phyloP scores from a whole-genome alignment of 1,284 basidiomycete genomes.

The Moesziomyces globuligerus region DNA sequence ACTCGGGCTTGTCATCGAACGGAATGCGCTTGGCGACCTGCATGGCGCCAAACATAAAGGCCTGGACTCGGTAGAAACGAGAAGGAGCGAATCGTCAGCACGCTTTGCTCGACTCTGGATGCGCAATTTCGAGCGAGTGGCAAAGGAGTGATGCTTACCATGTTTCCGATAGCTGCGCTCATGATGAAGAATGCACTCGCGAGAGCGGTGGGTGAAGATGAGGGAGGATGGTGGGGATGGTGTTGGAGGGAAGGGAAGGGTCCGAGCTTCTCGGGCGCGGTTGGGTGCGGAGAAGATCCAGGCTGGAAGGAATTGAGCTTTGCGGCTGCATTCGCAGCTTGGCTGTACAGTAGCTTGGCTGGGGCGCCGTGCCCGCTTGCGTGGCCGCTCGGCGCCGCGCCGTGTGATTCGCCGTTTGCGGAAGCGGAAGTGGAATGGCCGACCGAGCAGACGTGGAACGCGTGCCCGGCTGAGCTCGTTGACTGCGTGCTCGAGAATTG shows the following conservation, averaged over 20 bases:
- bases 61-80: conserved; percentile 8
- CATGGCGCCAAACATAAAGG: conserved; percentile 64
- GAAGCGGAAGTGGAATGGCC: conserved; percentile 6
- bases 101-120: too few relatives aligned
- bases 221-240: not conserved
- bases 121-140: not conserved
- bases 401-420: conserved; percentile 6
- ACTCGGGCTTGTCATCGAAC: conserved; percentile 83
- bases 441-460: conserved; percentile 13
- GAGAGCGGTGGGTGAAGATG: conserved; percentile 3
- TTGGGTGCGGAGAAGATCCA: conserved; percentile 2
- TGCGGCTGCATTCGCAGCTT: too few relatives aligned
- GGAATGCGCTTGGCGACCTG: conserved; percentile 86
- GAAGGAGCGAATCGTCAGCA: not conserved
- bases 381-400: conserved; percentile 4
- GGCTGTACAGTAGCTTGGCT: too few relatives aligned
- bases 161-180: conserved; percentile 53
- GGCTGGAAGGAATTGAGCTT: not conserved
- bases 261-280: not conserved
- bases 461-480: not conserved
- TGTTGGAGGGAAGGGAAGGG: conserved; percentile 1
- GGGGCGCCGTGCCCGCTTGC: too few relatives aligned
- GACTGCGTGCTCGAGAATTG: too few relatives aligned
- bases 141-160: conserved; percentile 28
- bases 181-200: conserved; percentile 24